These are phyloP conservation scores for Arxiozyma heterogenica DNA, from an alignment of 1,139 yeast genomes.

Conservation along the genomic window DNA sequence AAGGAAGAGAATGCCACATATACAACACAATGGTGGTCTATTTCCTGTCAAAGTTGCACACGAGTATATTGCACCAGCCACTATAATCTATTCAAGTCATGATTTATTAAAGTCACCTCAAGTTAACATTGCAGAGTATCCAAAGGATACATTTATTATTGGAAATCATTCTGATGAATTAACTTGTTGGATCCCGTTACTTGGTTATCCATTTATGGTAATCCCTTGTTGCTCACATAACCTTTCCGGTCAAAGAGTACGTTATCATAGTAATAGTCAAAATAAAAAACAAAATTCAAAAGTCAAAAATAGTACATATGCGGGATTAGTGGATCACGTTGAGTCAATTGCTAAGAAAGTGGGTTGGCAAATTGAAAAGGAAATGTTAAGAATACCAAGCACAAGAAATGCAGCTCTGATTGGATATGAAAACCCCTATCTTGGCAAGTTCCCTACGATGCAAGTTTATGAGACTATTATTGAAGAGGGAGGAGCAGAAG, in stretches of 20 bases:
- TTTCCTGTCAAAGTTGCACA: conserved; percentile 45
- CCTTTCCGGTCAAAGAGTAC: conserved; percentile 60
- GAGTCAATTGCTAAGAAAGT: conserved; percentile 53
- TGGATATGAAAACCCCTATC: conserved; percentile 39
- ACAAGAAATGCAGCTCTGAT: conserved; percentile 88
- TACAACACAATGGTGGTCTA: conserved; percentile 49
- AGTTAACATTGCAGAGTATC: conserved; percentile 61
- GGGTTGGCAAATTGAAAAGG: conserved; percentile 83
- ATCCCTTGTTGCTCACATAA: conserved; percentile 95
- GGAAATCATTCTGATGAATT: conserved; percentile 96
- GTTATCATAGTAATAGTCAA: conserved; percentile 37
- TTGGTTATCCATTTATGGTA: conserved; percentile 80
- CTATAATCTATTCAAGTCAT: conserved; percentile 28
- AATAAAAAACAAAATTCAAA: conserved; percentile 9
- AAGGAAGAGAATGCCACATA: conserved; percentile 43
- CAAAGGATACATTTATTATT: conserved; percentile 65
- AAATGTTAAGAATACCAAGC: conserved; percentile 86
- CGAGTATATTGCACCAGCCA: conserved; percentile 30
- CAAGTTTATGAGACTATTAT: conserved; percentile 51
- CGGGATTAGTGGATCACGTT: conserved; percentile 77
- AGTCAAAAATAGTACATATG: conserved; percentile 55
- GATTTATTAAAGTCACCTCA: conserved; percentile 45
- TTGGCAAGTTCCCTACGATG: conserved; percentile 22
- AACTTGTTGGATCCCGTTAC: conserved; percentile 89
- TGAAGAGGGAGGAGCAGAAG: conserved; percentile 80